phyloP scores from a whole-genome alignment of 139 green algal species.

The Nannochloris sp. region DNA sequence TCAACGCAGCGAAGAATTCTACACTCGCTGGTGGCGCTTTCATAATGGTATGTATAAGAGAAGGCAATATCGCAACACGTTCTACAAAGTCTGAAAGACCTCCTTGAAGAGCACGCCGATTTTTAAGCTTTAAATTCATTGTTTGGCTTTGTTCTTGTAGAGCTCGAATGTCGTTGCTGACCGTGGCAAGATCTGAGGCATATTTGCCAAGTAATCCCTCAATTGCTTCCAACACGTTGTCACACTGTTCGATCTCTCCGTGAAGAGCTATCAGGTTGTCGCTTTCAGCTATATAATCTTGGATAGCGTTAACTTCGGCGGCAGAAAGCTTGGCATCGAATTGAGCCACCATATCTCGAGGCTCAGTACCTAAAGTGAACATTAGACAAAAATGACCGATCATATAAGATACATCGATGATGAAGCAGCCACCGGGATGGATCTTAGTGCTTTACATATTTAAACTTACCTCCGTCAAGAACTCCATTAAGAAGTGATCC shows the following conservation, averaged over 20 bases:
- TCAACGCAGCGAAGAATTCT: slow-evolving; percentile 64
- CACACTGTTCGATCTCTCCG: slow-evolving; percentile 78
- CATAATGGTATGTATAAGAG: slow-evolving; percentile 74
- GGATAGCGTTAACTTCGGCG: slow-evolving; percentile 86
- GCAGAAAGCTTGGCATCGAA: slow-evolving; percentile 75
- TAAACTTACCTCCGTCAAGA: not conserved
- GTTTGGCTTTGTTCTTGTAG: slow-evolving; percentile 75
- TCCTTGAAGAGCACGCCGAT: slow-evolving; percentile 62
- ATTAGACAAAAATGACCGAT: not conserved
- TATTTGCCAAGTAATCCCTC: slow-evolving; percentile 84
- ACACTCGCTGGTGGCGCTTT: slow-evolving; percentile 64
- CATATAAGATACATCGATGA: too few relatives aligned
- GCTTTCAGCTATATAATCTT: slow-evolving; percentile 90
- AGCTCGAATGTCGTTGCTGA: slow-evolving; percentile 68
- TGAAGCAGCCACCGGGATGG: too few relatives aligned
- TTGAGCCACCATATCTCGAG: slow-evolving; percentile 69
- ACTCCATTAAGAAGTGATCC: not conserved
- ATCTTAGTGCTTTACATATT: too few relatives aligned
- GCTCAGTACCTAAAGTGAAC: slow-evolving; percentile 21
- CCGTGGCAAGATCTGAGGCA: slow-evolving; percentile 69
- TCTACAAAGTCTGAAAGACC: slow-evolving; percentile 62
- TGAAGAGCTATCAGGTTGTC: slow-evolving; percentile 86
- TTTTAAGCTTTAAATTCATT: slow-evolving; percentile 83
- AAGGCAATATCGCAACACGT: slow-evolving; percentile 66
- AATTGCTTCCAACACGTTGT: slow-evolving; percentile 82